Evolutionary conservation across 768 basidiomycete species (phyloP).

Genomic region (Mrakia gelida): DNA sequence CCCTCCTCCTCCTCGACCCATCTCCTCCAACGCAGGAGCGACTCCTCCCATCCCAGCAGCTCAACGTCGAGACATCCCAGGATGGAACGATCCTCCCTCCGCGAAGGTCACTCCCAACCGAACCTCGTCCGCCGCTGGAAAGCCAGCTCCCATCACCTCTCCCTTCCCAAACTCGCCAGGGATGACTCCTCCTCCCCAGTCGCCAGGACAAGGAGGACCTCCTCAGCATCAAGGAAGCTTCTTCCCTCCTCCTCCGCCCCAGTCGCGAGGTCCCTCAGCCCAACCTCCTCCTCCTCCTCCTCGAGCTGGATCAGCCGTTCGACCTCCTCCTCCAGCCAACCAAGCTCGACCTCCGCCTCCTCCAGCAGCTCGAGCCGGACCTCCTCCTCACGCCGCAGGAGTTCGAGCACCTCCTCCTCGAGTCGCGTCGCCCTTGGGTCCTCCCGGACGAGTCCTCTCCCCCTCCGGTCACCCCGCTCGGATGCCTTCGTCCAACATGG

Average conservation of each 20-base stretch:
- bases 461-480: conserved; percentile 33
- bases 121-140: conserved; percentile 50
- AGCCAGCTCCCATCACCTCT: conserved; percentile 70
- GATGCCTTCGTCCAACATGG: conserved; percentile 41
- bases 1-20: conserved; percentile 28
- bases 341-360: conserved; percentile 38
- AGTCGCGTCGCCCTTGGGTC: conserved; percentile 41
- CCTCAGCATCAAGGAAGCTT: conserved; percentile 48
- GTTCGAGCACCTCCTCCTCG: conserved; percentile 45
- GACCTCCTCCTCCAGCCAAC: conserved; percentile 21
- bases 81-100: conserved; percentile 87
- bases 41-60: conserved; percentile 57
- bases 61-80: conserved; percentile 59
- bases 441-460: conserved; percentile 34
- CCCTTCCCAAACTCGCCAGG: conserved; percentile 71
- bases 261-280: neutral
- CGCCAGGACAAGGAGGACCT: conserved; percentile 16
- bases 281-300: conserved; percentile 41
- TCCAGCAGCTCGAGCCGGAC: conserved; percentile 34
- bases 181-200: conserved; percentile 37
- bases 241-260: conserved; percentile 48
- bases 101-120: conserved; percentile 51
- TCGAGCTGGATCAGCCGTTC: conserved; percentile 31
- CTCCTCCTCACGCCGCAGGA: conserved; percentile 17
- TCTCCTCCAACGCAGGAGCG: conserved; percentile 34